These are phyloP conservation scores for Malus hybrid DNA, from an alignment of 331 rosid species.

Conservation along the genomic window DNA sequence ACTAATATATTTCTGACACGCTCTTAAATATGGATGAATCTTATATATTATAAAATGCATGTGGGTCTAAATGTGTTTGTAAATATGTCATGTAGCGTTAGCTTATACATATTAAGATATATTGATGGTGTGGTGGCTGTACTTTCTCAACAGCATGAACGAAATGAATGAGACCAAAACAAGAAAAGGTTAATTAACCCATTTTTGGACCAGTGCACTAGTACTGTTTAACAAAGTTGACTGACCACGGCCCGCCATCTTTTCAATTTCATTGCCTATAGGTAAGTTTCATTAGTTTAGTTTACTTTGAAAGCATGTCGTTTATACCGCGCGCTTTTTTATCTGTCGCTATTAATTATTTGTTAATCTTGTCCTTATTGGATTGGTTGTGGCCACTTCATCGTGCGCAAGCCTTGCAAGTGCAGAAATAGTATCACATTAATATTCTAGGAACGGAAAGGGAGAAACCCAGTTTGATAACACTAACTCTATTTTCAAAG, in stretches of 20 bases:
- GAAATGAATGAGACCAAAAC: background rate
- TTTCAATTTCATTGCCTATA: background rate
- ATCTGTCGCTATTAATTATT: background rate
- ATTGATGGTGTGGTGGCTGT: slow-evolving; percentile 11
- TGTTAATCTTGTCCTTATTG: background rate
- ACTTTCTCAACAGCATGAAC: slow-evolving; percentile 4
- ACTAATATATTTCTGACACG: too few relatives aligned
- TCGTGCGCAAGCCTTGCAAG: background rate
- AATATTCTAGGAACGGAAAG: background rate
- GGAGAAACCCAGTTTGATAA: background rate
- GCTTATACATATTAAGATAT: background rate
- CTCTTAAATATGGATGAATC: too few relatives aligned
- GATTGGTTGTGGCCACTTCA: background rate
- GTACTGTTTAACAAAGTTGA: background rate
- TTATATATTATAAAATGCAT: too few relatives aligned
- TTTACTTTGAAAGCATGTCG: slow-evolving; percentile 27
- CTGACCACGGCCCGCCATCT: slow-evolving; percentile 19
- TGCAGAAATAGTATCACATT: background rate
- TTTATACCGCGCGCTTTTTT: slow-evolving; percentile 16
- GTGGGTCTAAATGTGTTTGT: too few relatives aligned
- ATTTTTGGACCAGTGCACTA: background rate
- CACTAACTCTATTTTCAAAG: background rate
- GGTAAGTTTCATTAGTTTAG: slow-evolving; percentile 2
- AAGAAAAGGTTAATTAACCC: background rate
- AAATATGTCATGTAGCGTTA: background rate